A percentile compares a stretch with the other conserved stretches of the same genome.
Evolutionary conservation across 129 eudicot genomes (phyloP).

Genomic region (Cynara cardunculus): DNA sequence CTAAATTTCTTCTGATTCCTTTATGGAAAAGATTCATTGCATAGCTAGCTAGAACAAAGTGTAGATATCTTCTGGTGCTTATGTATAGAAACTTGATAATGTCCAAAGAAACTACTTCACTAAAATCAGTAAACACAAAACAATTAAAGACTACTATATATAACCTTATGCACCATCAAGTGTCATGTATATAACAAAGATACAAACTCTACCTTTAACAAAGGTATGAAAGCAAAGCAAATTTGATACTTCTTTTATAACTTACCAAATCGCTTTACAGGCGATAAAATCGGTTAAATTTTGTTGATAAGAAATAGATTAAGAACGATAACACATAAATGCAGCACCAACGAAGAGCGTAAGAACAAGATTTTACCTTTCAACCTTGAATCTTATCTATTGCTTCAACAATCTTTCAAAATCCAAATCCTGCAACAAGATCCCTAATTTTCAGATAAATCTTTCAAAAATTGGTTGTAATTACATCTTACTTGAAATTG

Average conservation of each 20-base stretch:
- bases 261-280: background rate
- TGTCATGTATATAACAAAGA: background rate
- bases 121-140: background rate
- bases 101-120: background rate
- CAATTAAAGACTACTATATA: background rate
- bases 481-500: background rate
- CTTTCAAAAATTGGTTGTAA: background rate
- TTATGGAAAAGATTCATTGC: too few species aligned
- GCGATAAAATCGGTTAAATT: background rate
- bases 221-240: background rate
- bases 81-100: background rate
- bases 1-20: background rate
- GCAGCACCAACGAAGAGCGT: background rate
- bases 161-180: background rate
- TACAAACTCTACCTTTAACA: background rate
- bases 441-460: background rate
- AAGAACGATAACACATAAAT: background rate
- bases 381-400: background rate
- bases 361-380: background rate
- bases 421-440: background rate
- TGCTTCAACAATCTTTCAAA: background rate
- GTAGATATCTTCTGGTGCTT: background rate
- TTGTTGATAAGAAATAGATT: background rate
- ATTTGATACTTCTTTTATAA: background rate
- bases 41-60: too few species aligned